Evolutionary conservation across 441 rosid genomes (phyloP), one percentile per base, ranked within the genome.

Genomic region (Geranium incanum): DNA sequence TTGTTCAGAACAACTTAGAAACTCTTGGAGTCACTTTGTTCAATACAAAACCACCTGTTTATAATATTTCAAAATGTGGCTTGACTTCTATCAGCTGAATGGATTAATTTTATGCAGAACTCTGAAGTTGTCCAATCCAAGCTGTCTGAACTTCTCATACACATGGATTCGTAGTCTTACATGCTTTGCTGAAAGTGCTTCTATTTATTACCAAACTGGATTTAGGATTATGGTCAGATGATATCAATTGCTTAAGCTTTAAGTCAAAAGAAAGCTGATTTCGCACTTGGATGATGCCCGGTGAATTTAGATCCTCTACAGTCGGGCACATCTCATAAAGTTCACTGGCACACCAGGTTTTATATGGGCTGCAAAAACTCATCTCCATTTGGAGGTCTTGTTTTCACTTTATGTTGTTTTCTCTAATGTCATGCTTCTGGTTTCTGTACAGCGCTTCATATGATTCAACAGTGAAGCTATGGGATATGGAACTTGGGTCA

Each of bases 381-480:
- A 52, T 55, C 4, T 15, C 16, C 8, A 15, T n/a, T 62, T 62
- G 5, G 28, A 15, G 37, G 23, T 23, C 19, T 23, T 62, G 33
- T 21, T 12, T 12, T 50, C 59, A 4, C 15, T 50, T 50, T 6
- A 13, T 50, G 59, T 50, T 50, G 5, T 16, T 50, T 62, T 62
- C 37, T 62, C 66, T 21, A 62, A 62, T 23, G 36, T 9, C 66
- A 62, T 62, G 13, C 66, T 73, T 62, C 11, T 38, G 33, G 48
- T 59, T 3, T 66, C 69, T 55, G 43, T 68, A 19, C 86, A 92
- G 98, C 84, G 99, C 99, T 73, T 95, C 99, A 71, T 95, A 92
- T 70, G 99, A 95, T 84, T 92, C 97, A 18, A 86, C 99, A 0
- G 97, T 95, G 75, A 95, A 95, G 84, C 83, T 95, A 75, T 92